phyloP scores from a whole-genome alignment of 805 yeast species.

The Suhomyces faveliae region DNA sequence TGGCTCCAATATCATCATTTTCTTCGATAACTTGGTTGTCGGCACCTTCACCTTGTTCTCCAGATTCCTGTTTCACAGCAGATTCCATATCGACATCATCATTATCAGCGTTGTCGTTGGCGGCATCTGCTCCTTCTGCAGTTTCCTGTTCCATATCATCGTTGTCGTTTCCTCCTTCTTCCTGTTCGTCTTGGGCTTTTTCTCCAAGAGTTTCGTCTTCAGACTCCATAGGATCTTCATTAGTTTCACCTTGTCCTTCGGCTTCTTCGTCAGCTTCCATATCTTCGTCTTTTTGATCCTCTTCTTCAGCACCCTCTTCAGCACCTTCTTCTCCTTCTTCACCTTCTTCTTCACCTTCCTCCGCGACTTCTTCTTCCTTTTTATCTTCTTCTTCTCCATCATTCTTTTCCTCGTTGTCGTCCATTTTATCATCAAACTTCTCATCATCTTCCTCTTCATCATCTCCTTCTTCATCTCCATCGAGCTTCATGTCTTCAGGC shows the following conservation, averaged over 20 bases:
- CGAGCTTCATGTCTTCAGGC: conserved; percentile 90
- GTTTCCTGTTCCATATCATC: conserved; percentile 32
- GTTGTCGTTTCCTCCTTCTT: conserved; percentile 41
- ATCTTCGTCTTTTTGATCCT: conserved; percentile 16
- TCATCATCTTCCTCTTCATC: conserved; percentile 40
- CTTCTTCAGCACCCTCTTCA: conserved; percentile 19
- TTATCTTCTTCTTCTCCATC: conserved; percentile 26
- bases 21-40: conserved; percentile 56
- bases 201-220: conserved; percentile 25
- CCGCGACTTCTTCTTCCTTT: conserved; percentile 28
- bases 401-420: conserved; percentile 26
- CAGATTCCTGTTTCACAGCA: conserved; percentile 58
- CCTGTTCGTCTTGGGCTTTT: conserved; percentile 14
- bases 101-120: conserved; percentile 40
- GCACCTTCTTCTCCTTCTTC: conserved; percentile 24
- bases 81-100: conserved; percentile 56
- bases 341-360: conserved; percentile 30
- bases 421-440: conserved; percentile 21
- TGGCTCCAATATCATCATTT: conserved; percentile 65
- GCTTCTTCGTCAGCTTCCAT: conserved; percentile 14
- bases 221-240: conserved; percentile 26
- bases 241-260: conserved; percentile 18
- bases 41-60: conserved; percentile 62
- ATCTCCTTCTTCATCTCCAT: conserved; percentile 62
- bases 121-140: conserved; percentile 56